phyloP scores from a whole-genome alignment of 2,329 filamentous ascomycete genomes.

The Ophiostoma piceae region DNA sequence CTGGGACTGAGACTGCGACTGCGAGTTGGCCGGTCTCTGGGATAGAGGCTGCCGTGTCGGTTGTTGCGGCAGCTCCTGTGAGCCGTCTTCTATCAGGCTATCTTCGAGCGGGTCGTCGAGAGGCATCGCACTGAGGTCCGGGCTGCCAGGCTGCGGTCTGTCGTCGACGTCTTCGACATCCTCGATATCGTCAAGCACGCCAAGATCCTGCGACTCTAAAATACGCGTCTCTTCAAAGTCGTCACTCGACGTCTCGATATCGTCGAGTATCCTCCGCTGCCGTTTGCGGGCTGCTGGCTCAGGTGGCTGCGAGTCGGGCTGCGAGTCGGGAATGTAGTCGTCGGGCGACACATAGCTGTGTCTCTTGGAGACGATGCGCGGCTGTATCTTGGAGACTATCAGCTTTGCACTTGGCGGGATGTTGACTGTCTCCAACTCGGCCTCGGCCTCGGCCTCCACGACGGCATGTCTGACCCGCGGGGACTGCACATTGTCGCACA shows the following conservation, averaged over 20 bases:
- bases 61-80: not conserved
- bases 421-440: not conserved
- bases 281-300: not conserved
- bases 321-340: slow-evolving; percentile 49
- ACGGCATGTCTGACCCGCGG: slow-evolving; percentile 23
- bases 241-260: not conserved
- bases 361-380: not conserved
- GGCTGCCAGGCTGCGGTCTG: slow-evolving; percentile 8
- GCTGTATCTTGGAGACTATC: slow-evolving; percentile 34
- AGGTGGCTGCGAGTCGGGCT: slow-evolving; percentile 35
- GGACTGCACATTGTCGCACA: slow-evolving; percentile 32
- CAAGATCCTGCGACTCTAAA: not conserved
- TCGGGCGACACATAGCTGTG: slow-evolving; percentile 20
- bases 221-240: not conserved
- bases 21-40: slow-evolving; percentile 17
- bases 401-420: not conserved
- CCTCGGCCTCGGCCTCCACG: slow-evolving; percentile 37
- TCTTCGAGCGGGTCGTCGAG: not conserved
- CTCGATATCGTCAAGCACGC: not conserved
- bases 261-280: not conserved
- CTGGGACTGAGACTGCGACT: slow-evolving; percentile 18
- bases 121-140: slow-evolving; percentile 18
- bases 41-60: slow-evolving; percentile 10
- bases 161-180: slow-evolving; percentile 1
- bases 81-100: slow-evolving; percentile 5